Evolutionary conservation across 441 rosid species (phyloP), one percentile per base, ranked within the genome.

Genomic region (Mallotus japonicus): DNA sequence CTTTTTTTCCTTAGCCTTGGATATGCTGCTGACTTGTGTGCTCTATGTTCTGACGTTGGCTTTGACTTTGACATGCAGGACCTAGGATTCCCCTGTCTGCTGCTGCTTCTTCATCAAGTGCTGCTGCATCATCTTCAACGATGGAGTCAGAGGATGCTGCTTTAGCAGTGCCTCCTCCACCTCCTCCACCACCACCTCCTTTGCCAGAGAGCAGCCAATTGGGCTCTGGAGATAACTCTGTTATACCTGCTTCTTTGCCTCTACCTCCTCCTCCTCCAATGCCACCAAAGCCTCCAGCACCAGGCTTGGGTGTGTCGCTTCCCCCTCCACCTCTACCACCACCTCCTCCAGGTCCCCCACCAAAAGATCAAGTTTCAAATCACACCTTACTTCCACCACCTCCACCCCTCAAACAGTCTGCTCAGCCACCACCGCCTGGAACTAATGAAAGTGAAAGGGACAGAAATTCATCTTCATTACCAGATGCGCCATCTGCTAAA

Each of bases 341-440:
- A 62, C 98, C 98, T 16, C 98, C 97, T 69, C 97, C 96, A 6
- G 99, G 99, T 4, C 93, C 95, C 42, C 93, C 93, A 44, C 91
- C 96, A 46, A 88, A 78, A 77, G 93, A 91, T 63, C 92, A 28
- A 28, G 32, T 78, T 79, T 67, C 80, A 34, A 70, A 77, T 75
- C 87, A 69, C 53, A 85, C 87, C 74, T 85, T 82, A 42, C 90
- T 85, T 79, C 94, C 92, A 4, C 89, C 92, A n/a, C 90, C 91
- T 67, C 91, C 90, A 69, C 90, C 87, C 65, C 79, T 76, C 20
- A 88, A 82, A 47, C 90, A 74, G 62, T 80, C 90, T 70, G 74
- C 82, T 20, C 96, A 84, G 72, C 94, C 86, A n/a, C 85, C 83
- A n/a, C 90, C 89, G 47, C 90, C 89, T 73, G 95, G 90, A 71